Percentiles rank a stretch among this genome's conserved stretches.
Conservation (phyloP, 345 rosid genomes). For the Euphorbia peplus region DNA sequence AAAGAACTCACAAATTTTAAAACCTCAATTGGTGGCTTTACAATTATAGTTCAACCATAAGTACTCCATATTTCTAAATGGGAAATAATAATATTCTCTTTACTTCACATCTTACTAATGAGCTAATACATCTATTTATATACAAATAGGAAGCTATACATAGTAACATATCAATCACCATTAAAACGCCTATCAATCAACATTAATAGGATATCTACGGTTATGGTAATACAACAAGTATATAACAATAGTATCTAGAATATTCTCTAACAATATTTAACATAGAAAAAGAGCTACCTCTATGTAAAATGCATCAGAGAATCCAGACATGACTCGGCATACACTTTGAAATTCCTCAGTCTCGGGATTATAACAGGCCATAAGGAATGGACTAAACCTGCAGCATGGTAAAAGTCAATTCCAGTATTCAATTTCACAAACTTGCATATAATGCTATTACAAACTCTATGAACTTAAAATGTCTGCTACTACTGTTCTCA, state of each 20-base stretch:
- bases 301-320: constrained; percentile 75
- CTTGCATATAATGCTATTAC: neutral
- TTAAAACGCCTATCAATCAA: no score
- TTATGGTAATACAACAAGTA: no score
- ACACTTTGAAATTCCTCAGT: constrained; percentile 78
- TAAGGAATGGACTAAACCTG: constrained; percentile 93
- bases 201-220: no score
- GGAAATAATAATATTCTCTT: no score
- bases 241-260: constrained; percentile 9
- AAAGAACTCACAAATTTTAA: neutral
- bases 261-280: no score
- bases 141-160: no score
- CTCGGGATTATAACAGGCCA: constrained; percentile 87
- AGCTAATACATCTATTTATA: no score
- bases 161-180: no score
- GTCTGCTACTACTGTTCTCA: neutral
- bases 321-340: constrained; percentile 93
- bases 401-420: neutral
- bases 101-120: no score
- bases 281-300: constrained; percentile 51
- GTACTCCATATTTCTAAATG: neutral
- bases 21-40: neutral
- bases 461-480: neutral
- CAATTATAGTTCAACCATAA: neutral
- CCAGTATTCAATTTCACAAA: neutral